These are phyloP conservation scores for Neurospora tetrasperma DNA, from an alignment of 495 filamentous ascomycete species.

Conservation along the genomic window DNA sequence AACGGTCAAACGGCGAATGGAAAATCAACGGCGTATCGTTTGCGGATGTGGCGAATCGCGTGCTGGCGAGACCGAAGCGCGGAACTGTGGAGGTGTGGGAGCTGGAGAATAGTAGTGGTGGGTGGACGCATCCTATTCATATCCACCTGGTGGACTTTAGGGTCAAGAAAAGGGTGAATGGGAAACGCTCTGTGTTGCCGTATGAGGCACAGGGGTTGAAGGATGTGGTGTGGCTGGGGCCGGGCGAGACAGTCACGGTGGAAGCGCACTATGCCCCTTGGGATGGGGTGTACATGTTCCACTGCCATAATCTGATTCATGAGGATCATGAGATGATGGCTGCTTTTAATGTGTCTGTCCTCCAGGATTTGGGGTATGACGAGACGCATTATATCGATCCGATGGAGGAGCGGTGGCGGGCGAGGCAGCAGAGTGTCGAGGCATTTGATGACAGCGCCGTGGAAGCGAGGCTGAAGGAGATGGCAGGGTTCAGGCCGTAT, in stretches of 20 bases:
- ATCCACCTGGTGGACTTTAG: slow-evolving; percentile 51
- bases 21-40: slow-evolving; percentile 44
- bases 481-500: slow-evolving; percentile 20
- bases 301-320: slow-evolving; percentile 49
- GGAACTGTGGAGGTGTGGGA: slow-evolving; percentile 43
- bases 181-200: slow-evolving; percentile 25
- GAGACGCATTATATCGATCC: slow-evolving; percentile 32
- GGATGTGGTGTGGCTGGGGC: slow-evolving; percentile 41
- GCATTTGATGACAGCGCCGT: not conserved
- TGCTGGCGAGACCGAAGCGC: slow-evolving; percentile 37
- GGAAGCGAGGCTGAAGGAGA: slow-evolving; percentile 16
- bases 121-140: slow-evolving; percentile 46
- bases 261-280: slow-evolving; percentile 42
- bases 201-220: slow-evolving; percentile 44
- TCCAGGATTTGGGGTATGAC: slow-evolving; percentile 36
- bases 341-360: slow-evolving; percentile 45
- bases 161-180: slow-evolving; percentile 32
- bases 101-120: slow-evolving; percentile 36
- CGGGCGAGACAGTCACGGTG: slow-evolving; percentile 37
- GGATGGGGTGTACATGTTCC: slow-evolving; percentile 47
- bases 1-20: slow-evolving; percentile 32
- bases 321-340: slow-evolving; percentile 55
- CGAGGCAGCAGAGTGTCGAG: not conserved
- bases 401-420: slow-evolving; percentile 22
- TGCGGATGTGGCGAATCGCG: slow-evolving; percentile 39